Percentiles rank a stretch among this genome's conserved stretches.
Evolutionary conservation across 192 early-diverging fungal species (phyloP).

Genomic region (Coemansia sp.): DNA sequence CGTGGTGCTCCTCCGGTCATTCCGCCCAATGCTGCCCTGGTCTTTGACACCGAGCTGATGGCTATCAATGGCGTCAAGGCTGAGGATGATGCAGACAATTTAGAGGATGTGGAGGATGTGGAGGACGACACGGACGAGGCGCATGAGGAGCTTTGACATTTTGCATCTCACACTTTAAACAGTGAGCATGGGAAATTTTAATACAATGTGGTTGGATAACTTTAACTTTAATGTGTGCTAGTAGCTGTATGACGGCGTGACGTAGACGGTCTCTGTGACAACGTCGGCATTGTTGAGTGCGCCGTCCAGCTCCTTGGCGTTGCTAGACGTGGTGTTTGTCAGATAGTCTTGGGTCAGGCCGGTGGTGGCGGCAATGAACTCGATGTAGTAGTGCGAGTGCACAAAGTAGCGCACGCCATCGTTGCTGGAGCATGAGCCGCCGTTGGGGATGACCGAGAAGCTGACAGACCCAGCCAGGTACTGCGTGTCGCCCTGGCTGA

Average conservation of each 20-base stretch:
- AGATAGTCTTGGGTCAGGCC: constrained; percentile 9
- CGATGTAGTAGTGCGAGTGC: constrained; percentile 28
- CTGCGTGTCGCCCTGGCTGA: not conserved
- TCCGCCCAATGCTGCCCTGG: constrained; percentile 73
- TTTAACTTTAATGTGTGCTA: not conserved
- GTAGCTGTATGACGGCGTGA: not conserved
- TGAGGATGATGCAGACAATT: not conserved
- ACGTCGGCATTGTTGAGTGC: not conserved
- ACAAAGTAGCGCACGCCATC: constrained; percentile 24
- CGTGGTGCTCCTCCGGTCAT: constrained; percentile 71
- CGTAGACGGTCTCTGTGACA: not conserved
- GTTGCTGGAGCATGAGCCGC: constrained; percentile 3
- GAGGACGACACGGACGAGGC: too few relatives aligned
- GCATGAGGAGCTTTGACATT: constrained; percentile 26
- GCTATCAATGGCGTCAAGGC: constrained; percentile 45
- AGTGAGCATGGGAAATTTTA: too few relatives aligned
- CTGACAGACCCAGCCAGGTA: constrained; percentile 22
- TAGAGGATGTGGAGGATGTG: too few relatives aligned
- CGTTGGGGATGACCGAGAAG: not conserved
- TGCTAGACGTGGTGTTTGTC: not conserved
- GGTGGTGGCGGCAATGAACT: constrained; percentile 29
- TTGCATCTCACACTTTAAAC: too few relatives aligned
- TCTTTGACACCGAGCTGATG: constrained; percentile 76
- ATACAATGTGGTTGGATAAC: not conserved
- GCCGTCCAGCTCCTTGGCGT: not conserved